Evolutionary conservation across 208 protist genomes (phyloP), one percentile per base, ranked within the genome.

Genomic region (Endotrypanum monterogeii): DNA sequence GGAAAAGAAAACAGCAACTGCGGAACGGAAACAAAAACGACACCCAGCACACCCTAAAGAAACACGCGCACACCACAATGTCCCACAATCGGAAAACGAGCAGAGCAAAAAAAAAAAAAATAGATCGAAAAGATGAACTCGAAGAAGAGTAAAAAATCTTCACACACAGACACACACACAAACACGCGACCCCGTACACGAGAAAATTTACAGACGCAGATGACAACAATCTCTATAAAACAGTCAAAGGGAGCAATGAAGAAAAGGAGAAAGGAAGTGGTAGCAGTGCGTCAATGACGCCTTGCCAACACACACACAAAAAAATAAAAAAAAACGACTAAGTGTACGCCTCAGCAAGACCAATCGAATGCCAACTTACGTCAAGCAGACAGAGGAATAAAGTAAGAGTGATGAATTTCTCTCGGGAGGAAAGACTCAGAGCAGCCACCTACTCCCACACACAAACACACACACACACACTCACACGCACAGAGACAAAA

Each of bases 341-440:
- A 39, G 11, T 3, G 37, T 48, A 14, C 44, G 44, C 44, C 0
- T 14, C 8, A 63, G 8, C 39, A 23, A 63, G 28, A 63, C 14
- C 50, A 52, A 52, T 1, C 60, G 23, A 63, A 4, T 6, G 32
- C 2, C 1, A 30, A 69, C 25, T 25, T 9, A 63, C 14, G 28
- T 9, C 61, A 39, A 18, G 35, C 30, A 30, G 23, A 66, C 39
- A 51, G 12, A 48, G 11, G 30, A 12, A 51, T n/a, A 67, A 14
- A 23, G 35, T 44, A 20, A 37, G 14, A 65, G 7, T 16, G 30
- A 62, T 44, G 32, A 35, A 18, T 39, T 23, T 51, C n/a, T 23
- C 0, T 16, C 18, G 28, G 60, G 48, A 80, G 70, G 67, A 18
- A 46, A 28, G 76, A n/a, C n/a, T n/a, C n/a, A n/a, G 57, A 72